Conservation (phyloP, 768 basidiomycete species). For the Hericium alpestre region DNA sequence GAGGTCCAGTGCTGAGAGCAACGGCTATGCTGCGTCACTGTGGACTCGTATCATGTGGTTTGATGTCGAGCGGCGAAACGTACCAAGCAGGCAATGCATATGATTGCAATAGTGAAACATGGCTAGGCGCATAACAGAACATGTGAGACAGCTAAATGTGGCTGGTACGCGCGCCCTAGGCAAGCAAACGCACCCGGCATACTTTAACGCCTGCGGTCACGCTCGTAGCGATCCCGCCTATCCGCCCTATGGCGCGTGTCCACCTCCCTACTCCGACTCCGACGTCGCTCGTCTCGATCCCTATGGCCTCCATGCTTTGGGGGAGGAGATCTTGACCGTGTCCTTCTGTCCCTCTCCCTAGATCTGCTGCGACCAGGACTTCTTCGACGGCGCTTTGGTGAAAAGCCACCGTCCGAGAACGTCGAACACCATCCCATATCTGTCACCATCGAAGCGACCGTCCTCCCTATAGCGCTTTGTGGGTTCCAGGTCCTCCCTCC, state of each 20-base stretch:
- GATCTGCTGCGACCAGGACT: constrained; percentile 39
- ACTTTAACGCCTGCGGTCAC: constrained; percentile 6
- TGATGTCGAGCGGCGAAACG: background rate
- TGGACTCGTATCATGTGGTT: background rate
- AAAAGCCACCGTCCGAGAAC: constrained; percentile 26
- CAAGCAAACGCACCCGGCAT: background rate
- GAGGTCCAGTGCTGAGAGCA: background rate
- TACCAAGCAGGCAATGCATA: background rate
- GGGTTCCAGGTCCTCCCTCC: constrained; percentile 64
- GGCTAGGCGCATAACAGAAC: background rate
- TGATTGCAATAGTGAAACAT: background rate
- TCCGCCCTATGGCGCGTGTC: background rate
- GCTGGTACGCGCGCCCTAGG: background rate
- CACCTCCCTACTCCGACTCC: constrained; percentile 10
- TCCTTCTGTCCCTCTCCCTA: constrained; percentile 15
- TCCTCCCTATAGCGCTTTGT: constrained; percentile 59
- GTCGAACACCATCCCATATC: constrained; percentile 82
- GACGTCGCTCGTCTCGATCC: constrained; percentile 13
- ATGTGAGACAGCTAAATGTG: background rate
- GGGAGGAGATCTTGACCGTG: constrained; percentile 17
- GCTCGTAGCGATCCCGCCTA: constrained; percentile 2
- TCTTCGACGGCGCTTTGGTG: constrained; percentile 24
- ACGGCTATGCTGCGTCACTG: background rate
- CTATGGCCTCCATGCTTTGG: constrained; percentile 17
- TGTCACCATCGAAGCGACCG: constrained; percentile 20